Evolutionary conservation across 257 asterid genomes (phyloP), one percentile per base, ranked within the genome.

Genomic region (Scutellaria minor): DNA sequence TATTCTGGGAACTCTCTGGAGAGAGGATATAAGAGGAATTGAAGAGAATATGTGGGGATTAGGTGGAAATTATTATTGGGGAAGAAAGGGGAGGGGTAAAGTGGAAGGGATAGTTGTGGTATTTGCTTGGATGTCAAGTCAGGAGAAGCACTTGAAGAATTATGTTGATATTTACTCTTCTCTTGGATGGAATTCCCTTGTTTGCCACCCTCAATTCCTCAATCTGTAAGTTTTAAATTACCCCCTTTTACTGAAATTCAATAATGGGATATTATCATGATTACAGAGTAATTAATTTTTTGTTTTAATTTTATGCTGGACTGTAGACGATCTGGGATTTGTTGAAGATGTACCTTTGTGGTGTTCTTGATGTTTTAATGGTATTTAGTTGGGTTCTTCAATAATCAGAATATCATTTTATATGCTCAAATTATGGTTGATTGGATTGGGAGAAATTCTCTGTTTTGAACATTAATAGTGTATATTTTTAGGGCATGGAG

Each of bases 121-220:
- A 14, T 95, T 95, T 66, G 84, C 94, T 55, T 95, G 98, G 99
- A 82, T 92, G 90, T 92, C 94, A 3, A 88, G 98, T 79, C 79
- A 90, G 79, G 98, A 92, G 12, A 85, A 72, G 73, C 88, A 90
- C 75, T 41, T 92, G 83, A 95, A 87, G 75, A 86, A 84, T 57
- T 95, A 88, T 73, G 80, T 88, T 54, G 86, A 88, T 67, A 81
- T 95, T 6, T 95, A 92, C 80, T 78, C 96, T 1, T 87, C 96
- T 71, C 83, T 85, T 57, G 94, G 97, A 4, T 95, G 98, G 99
- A 83, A 85, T 81, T 90, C 99, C 46, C 92, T 95, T 24, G 84
- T 95, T 79, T 90, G 96, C 78, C 98, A 88, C 73, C 76, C 96
- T 66, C 92, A 92, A 68, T 88, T 92, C 81, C 96, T 87, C 85